Evolutionary conservation across 495 filamentous ascomycete species (phyloP), one percentile per base, ranked within the genome.

Genomic region (Alectoria sarmentosa): DNA sequence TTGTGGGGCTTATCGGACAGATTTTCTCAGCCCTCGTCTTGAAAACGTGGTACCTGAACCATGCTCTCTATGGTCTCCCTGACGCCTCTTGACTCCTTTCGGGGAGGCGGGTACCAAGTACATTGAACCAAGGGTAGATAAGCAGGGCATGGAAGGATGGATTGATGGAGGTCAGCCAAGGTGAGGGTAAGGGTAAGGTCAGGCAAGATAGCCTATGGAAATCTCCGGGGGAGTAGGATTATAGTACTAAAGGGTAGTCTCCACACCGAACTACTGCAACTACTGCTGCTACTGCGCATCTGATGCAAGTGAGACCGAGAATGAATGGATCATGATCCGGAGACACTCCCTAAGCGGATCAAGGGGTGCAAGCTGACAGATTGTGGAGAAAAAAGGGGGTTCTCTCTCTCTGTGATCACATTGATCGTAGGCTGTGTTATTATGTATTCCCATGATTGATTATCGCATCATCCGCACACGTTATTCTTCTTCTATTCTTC

Each of bases 11-110:
- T 65, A 65, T 65, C 63, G 63, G 56, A 65, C 56, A 65, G 28
- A 28, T 59, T 46, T 39, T 54, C 55, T 55, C 42, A 60, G 55
- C 48, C 41, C 19, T 65, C 38, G 38, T 58, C 32, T 26, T 30
- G 54, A 42, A 54, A 65, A 65, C 63, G 63, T 65, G 63, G 63
- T 65, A 60, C 63, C 63, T 65, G 63, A 65, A 36, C 63, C 60
- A 60, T 65, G 56, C 55, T 59, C 23, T 65, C 39, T 65, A 38
- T 65, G 63, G 63, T 11, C 58, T 57, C 13, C 17, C 9, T 48
- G 46, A 61, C 41, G 30, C 42, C 37, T 61, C 60, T 62, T 48
- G n/a, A 56, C 30, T 34, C 10, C 52, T 55, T 55, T 55, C 52
- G 52, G 52, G 52, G 52, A 55, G 30, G 52, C 52, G 52, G 52